These are phyloP conservation scores for Pyrenula aspistea DNA, from an alignment of 495 filamentous ascomycete genomes.

Conservation along the genomic window DNA sequence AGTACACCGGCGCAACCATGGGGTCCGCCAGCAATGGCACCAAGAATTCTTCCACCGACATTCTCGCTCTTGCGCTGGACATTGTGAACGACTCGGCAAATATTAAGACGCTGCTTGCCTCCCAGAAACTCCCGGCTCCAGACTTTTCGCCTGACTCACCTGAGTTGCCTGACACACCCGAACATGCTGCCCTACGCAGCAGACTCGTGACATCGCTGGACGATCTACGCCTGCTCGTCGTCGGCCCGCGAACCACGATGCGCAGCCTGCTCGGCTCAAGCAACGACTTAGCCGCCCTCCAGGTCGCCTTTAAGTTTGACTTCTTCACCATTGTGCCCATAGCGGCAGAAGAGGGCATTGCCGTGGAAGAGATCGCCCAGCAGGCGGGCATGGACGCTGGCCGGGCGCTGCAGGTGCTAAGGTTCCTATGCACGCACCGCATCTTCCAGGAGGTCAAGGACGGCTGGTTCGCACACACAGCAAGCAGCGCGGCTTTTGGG, in stretches of 20 bases:
- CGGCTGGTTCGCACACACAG: conserved; percentile 1
- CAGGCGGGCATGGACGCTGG: conserved; percentile 14
- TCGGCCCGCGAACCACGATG: conserved; percentile 8
- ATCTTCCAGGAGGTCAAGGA: conserved; percentile 14
- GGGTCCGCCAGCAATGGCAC: no score
- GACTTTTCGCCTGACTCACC: conserved; percentile 1
- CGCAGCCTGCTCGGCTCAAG: conserved; percentile 1
- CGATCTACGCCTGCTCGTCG: conserved; percentile 9
- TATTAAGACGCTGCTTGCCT: no score
- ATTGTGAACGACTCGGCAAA: no score
- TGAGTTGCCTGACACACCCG: conserved; percentile 1
- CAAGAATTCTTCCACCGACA: no score
- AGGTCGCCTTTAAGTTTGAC: conserved; percentile 16
- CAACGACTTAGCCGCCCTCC: conserved; percentile 17
- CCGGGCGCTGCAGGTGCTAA: conserved; percentile 7
- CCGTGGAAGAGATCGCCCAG: conserved; percentile 8
- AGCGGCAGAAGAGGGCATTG: conserved; percentile 4
- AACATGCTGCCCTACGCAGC: conserved; percentile 2
- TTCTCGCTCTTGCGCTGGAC: no score
- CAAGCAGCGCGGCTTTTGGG: neutral
- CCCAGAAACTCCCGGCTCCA: no score
- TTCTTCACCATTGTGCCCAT: conserved; percentile 13
- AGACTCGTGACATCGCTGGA: conserved; percentile 1
- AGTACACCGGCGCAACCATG: no score
- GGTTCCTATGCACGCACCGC: conserved; percentile 13